These are phyloP conservation scores for Kodamaea sp. DNA, from an alignment of 1,139 yeast species.

Conservation along the genomic window DNA sequence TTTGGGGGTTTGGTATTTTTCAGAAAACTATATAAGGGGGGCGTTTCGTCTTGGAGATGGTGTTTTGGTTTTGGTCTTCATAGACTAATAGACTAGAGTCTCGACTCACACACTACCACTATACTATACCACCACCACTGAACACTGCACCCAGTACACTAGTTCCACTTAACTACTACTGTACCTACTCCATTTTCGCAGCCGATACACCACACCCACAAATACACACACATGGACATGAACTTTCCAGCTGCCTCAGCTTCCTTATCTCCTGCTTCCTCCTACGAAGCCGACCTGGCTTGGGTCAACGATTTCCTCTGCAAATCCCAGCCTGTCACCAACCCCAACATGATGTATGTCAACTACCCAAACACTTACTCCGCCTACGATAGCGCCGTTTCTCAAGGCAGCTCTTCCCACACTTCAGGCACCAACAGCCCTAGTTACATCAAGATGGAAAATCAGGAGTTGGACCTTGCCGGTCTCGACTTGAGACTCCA, in stretches of 20 bases:
- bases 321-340: constrained; percentile 21
- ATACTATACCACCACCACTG: no score
- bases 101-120: no score
- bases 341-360: constrained; percentile 11
- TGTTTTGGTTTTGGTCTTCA: no score
- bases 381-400: constrained; percentile 7
- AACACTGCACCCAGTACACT: no score
- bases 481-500: background rate
- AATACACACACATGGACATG: no score
- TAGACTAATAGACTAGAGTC: no score
- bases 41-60: no score
- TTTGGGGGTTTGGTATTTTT: no score
- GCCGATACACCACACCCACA: no score
- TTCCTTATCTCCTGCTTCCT: constrained; percentile 19
- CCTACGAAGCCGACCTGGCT: constrained; percentile 13
- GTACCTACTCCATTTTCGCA: no score
- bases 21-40: no score
- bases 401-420: constrained; percentile 1
- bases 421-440: constrained; percentile 3
- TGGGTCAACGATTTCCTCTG: constrained; percentile 25
- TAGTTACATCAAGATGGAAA: constrained; percentile 4
- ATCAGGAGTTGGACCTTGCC: background rate
- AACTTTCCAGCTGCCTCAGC: background rate
- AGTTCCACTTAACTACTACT: no score
- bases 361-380: background rate